Base-by-base conservation (phyloP, 345 rosid species). In the Salix brachista region DNA sequence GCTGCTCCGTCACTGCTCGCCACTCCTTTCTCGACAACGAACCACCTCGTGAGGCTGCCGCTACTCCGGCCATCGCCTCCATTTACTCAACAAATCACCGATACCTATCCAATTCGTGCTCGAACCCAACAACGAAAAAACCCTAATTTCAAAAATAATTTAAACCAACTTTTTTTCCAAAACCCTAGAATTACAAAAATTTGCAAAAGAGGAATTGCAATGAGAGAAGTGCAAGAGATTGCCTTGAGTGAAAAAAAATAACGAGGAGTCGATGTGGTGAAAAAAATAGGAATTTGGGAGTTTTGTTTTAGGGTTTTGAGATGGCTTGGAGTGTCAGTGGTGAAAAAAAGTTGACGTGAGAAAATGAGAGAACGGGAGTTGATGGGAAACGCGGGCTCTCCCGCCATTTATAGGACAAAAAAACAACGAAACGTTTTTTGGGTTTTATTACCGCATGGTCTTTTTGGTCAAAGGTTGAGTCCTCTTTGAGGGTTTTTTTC, bases 1-100 rank as follows among this genome's bases (percentile, higher is more conserved):
- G 88, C 69, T 66, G 52, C 71, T 96, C 99, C 21, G 98, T 85
- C 73, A 90, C 90, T 39, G 97, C 98, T 50, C 97, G 98, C 98
- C 99, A 92, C 83, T 94, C 97, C 85, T 94, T 94, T 82, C 97
- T 79, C 16, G 89, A 64, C 80, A 90, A 75, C 64, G 98, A 84
- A 82, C 91, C 86, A 71, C 90, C 90, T 78, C 92, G 91, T 39
- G 89, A 39, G 82, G 89, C 79, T 30, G 77, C 83, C 83, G 92
- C 87, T 79, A 76, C 88, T 78, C 88, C 84, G 72, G 92, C 88
- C 85, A 88, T 77, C 64, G 90, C 91, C 88, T 94, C 98, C 98
- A 94, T 94, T 89, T 91, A 91, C 87, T 75, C 56, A 44, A 80
- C 69, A 69, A 50, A 76, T 25, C 67, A 64, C 79, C 78, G 32